Percentiles rank a stretch among this genome's conserved stretches.
Conservation (phyloP, 2,329 filamentous ascomycete genomes). For the Claviceps digitariae region DNA sequence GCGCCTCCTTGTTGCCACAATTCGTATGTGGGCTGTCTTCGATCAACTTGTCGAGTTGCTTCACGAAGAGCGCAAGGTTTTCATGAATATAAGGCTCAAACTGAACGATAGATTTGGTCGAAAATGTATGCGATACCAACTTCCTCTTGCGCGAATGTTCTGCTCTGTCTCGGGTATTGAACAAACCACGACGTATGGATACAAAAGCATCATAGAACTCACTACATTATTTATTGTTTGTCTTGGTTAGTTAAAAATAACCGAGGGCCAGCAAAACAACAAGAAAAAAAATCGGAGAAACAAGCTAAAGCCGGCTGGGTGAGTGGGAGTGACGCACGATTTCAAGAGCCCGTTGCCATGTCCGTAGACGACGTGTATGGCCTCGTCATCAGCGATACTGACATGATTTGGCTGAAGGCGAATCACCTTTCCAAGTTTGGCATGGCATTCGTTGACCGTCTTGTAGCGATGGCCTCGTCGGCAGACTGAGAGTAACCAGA, state of each 20-base stretch:
- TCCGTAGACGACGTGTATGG: slow-evolving; percentile 65
- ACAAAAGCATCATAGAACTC: slow-evolving; percentile 90
- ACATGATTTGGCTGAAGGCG: slow-evolving; percentile 76
- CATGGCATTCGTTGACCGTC: slow-evolving; percentile 58
- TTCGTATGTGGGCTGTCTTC: slow-evolving; percentile 29
- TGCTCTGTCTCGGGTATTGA: slow-evolving; percentile 72
- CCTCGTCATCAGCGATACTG: slow-evolving; percentile 66
- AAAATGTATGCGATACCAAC: slow-evolving; percentile 77
- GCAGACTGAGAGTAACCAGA: slow-evolving; percentile 61
- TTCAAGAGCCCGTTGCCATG: slow-evolving; percentile 67
- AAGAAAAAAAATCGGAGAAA: no score
- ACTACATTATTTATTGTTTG: slow-evolving; percentile 25
- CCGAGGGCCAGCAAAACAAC: slow-evolving; percentile 6
- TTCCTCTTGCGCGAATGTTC: slow-evolving; percentile 86
- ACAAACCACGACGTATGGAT: slow-evolving; percentile 70
- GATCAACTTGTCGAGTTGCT: slow-evolving; percentile 55
- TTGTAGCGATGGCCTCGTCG: slow-evolving; percentile 52
- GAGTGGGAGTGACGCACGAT: slow-evolving; percentile 29
- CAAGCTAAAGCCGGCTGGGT: neutral
- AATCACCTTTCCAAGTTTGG: slow-evolving; percentile 65
- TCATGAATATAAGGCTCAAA: slow-evolving; percentile 82
- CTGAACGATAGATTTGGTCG: slow-evolving; percentile 63
- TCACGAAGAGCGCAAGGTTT: slow-evolving; percentile 62
- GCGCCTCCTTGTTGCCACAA: slow-evolving; percentile 47
- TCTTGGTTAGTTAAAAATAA: no score